Evolutionary conservation across 495 filamentous ascomycete species (phyloP).

Genomic region (Aspergillus diversus): DNA sequence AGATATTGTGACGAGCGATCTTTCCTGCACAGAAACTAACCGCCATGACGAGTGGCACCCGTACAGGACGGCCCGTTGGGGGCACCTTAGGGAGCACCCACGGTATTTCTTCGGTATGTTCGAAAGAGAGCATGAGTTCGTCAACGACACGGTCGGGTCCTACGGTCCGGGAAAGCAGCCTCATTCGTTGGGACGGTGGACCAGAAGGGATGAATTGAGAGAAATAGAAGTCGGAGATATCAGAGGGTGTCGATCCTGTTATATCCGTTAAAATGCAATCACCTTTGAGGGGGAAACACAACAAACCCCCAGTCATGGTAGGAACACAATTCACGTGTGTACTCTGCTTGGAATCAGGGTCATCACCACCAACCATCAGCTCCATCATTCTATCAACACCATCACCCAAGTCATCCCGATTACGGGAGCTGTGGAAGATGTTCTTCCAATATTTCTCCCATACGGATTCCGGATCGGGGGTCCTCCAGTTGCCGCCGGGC

Average conservation of each 20-base stretch:
- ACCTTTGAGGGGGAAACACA: background rate
- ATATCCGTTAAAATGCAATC: background rate
- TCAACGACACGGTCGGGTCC: slow-evolving; percentile 62
- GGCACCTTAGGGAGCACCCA: slow-evolving; percentile 80
- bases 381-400: slow-evolving; percentile 4
- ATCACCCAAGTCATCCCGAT: slow-evolving; percentile 22
- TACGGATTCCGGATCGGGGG: slow-evolving; percentile 60
- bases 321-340: slow-evolving; percentile 34
- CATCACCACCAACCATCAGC: slow-evolving; percentile 16
- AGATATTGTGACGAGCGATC: slow-evolving; percentile 75
- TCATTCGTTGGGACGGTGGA: slow-evolving; percentile 64
- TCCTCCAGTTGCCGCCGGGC: slow-evolving; percentile 41
- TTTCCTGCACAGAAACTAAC: slow-evolving; percentile 74
- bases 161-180: slow-evolving; percentile 71
- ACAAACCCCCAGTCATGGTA: slow-evolving; percentile 49
- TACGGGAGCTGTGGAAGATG: slow-evolving; percentile 10
- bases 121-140: slow-evolving; percentile 62
- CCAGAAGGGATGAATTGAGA: slow-evolving; percentile 72
- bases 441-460: slow-evolving; percentile 59
- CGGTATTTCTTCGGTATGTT: slow-evolving; percentile 69
- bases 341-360: slow-evolving; percentile 16
- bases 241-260: slow-evolving; percentile 28
- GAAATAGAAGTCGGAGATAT: slow-evolving; percentile 66
- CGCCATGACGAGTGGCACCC: slow-evolving; percentile 70
- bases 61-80: slow-evolving; percentile 66